A percentile compares a stretch with the other conserved stretches of the same genome.
These are phyloP conservation scores for Glomus cerebriforme DNA, from an alignment of 192 early-diverging fungal genomes.

Conservation along the genomic window DNA sequence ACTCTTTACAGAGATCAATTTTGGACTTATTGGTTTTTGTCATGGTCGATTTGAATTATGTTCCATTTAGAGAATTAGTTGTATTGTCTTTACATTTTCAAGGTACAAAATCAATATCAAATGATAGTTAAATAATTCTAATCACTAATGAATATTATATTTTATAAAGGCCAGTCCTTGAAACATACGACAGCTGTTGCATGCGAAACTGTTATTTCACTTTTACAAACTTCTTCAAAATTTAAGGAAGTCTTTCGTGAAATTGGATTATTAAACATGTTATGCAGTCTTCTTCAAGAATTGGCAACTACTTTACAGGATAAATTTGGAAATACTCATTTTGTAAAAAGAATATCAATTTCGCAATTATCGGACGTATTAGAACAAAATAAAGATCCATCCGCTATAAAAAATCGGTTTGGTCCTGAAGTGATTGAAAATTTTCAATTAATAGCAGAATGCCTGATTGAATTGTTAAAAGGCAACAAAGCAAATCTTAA, in stretches of 20 bases:
- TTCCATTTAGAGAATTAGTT: slow-evolving; percentile 61
- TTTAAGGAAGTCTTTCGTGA: slow-evolving; percentile 61
- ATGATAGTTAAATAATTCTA: not conserved
- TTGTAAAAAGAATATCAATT: slow-evolving; percentile 44
- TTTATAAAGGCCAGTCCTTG: slow-evolving; percentile 46
- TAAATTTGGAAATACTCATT: slow-evolving; percentile 38
- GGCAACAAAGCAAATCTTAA: slow-evolving; percentile 45
- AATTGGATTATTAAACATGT: slow-evolving; percentile 62
- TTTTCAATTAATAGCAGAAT: slow-evolving; percentile 54
- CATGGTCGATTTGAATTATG: slow-evolving; percentile 62
- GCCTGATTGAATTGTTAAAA: slow-evolving; percentile 49
- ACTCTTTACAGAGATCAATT: slow-evolving; percentile 47
- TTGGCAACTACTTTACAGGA: slow-evolving; percentile 48
- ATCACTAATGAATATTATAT: not conserved
- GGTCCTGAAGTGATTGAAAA: slow-evolving; percentile 52
- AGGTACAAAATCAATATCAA: slow-evolving; percentile 32
- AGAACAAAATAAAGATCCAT: slow-evolving; percentile 26
- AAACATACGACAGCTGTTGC: slow-evolving; percentile 51
- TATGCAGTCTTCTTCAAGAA: slow-evolving; percentile 55
- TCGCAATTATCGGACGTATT: slow-evolving; percentile 40
- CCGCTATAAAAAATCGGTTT: slow-evolving; percentile 39
- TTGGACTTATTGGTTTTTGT: slow-evolving; percentile 57
- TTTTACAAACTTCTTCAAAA: slow-evolving; percentile 49
- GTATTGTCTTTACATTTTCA: slow-evolving; percentile 58
- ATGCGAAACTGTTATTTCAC: slow-evolving; percentile 43